A percentile compares a stretch with the other conserved stretches of the same genome.
Evolutionary conservation across 306 rosid genomes (phyloP).

Genomic region (Cicer pinnatifidum): DNA sequence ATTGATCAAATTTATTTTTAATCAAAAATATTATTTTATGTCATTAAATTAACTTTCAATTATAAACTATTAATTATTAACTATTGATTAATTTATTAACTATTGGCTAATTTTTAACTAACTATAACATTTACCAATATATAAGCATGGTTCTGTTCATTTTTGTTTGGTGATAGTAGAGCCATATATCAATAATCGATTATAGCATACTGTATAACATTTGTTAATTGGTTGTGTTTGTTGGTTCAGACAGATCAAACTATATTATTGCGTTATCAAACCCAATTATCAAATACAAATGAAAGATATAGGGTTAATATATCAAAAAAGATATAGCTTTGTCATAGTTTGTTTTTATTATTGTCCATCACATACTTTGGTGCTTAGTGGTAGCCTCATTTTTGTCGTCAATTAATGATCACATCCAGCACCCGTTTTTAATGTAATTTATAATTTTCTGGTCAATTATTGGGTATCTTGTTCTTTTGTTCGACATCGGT

Average conservation of each 20-base stretch:
- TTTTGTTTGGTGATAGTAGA: no score
- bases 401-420: conserved; percentile 3
- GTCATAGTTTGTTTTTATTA: conserved; percentile 33
- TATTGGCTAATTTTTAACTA: no score
- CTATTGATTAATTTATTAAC: no score
- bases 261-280: background rate
- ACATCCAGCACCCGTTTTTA: background rate
- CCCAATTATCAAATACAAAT: conserved; percentile 18
- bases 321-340: background rate
- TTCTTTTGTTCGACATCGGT: no score
- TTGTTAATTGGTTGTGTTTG: conserved; percentile 6
- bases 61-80: no score
- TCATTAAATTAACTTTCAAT: no score
- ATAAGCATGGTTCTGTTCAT: no score
- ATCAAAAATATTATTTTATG: no score
- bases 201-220: background rate
- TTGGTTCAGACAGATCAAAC: conserved; percentile 19
- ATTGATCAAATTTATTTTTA: no score
- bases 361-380: conserved; percentile 39
- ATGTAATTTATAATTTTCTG: background rate
- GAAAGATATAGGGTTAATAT: background rate
- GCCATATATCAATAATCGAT: no score
- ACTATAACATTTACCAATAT: no score
- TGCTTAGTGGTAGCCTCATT: conserved; percentile 30
- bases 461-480: no score